phyloP scores from a whole-genome alignment of 2,329 filamentous ascomycete species.

The Sporothrix mexicana region DNA sequence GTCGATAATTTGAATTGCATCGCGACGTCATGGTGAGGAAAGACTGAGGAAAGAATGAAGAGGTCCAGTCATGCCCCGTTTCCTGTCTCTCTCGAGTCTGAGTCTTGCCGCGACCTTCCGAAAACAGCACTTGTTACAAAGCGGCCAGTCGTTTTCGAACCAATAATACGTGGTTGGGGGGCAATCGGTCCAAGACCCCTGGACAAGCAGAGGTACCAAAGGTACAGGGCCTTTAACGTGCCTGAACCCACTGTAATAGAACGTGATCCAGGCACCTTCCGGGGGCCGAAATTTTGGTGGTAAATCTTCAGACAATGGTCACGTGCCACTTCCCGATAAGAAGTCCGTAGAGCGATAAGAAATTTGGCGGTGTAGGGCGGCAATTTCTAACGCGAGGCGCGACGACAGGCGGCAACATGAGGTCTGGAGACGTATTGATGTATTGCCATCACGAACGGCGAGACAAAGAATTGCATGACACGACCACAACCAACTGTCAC shows the following conservation, averaged over 20 bases:
- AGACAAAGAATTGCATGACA: neutral
- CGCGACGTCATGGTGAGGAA: slow-evolving; percentile 1
- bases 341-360: neutral
- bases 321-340: slow-evolving; percentile 2
- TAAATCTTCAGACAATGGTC: neutral
- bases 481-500: neutral
- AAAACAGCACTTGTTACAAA: slow-evolving; percentile 8
- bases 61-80: slow-evolving; percentile 1
- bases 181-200: no score
- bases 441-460: neutral
- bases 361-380: slow-evolving; percentile 32
- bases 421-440: neutral
- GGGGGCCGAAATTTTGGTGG: no score
- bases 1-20: no score
- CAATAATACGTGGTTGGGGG: no score
- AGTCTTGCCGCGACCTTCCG: slow-evolving; percentile 4
- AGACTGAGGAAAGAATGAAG: neutral
- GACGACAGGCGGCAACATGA: neutral
- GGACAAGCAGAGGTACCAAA: neutral
- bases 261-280: no score
- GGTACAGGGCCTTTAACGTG: neutral
- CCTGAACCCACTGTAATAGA: neutral
- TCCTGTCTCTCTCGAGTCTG: neutral
- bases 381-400: slow-evolving; percentile 20
- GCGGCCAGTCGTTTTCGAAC: no score